Percentiles rank a stretch among this genome's conserved stretches.
These are phyloP conservation scores for Trichoderma atroviride DNA, from an alignment of 2,329 filamentous ascomycete genomes.

Conservation along the genomic window DNA sequence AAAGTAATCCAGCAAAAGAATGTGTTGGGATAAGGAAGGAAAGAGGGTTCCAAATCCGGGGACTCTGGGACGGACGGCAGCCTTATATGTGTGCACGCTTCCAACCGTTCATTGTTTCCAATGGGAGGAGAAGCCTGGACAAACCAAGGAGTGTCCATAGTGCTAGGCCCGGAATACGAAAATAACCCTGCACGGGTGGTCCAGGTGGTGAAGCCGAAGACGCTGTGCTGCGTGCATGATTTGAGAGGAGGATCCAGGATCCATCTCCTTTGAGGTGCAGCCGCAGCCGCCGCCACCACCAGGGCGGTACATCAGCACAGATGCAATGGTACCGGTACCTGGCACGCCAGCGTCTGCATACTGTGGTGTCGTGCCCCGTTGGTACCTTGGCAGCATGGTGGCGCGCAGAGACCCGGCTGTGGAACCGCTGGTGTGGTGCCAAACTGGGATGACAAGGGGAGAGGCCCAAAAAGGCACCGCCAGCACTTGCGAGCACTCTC, in stretches of 20 bases:
- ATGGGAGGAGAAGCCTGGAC: slow-evolving; percentile 1
- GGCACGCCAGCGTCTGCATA: slow-evolving; percentile 12
- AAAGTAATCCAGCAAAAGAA: slow-evolving; percentile 25
- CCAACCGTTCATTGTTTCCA: slow-evolving; percentile 14
- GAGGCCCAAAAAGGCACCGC: not conserved
- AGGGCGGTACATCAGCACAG: slow-evolving; percentile 15
- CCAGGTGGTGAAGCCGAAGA: slow-evolving; percentile 21
- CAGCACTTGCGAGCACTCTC: not conserved
- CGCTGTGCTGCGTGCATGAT: slow-evolving; percentile 22
- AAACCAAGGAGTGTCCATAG: slow-evolving; percentile 11
- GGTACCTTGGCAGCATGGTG: not conserved
- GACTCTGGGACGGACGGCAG: slow-evolving; percentile 18
- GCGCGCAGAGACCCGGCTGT: slow-evolving; percentile 10
- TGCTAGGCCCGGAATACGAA: slow-evolving; percentile 30
- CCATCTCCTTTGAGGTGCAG: slow-evolving; percentile 26
- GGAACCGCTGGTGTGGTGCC: slow-evolving; percentile 20
- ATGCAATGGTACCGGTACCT: slow-evolving; percentile 14
- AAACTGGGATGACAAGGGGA: slow-evolving; percentile 9
- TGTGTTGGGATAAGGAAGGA: slow-evolving; percentile 26
- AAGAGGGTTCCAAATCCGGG: slow-evolving; percentile 10
- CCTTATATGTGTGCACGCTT: slow-evolving; percentile 28
- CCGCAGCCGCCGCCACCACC: slow-evolving; percentile 22
- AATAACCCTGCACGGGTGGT: slow-evolving; percentile 28
- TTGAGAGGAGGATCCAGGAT: slow-evolving; percentile 23
- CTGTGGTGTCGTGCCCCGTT: not conserved